Percentiles rank a stretch among this genome's conserved stretches.
phyloP scores from a whole-genome alignment of 2,329 filamentous ascomycete genomes.

The Phialophora expanda region DNA sequence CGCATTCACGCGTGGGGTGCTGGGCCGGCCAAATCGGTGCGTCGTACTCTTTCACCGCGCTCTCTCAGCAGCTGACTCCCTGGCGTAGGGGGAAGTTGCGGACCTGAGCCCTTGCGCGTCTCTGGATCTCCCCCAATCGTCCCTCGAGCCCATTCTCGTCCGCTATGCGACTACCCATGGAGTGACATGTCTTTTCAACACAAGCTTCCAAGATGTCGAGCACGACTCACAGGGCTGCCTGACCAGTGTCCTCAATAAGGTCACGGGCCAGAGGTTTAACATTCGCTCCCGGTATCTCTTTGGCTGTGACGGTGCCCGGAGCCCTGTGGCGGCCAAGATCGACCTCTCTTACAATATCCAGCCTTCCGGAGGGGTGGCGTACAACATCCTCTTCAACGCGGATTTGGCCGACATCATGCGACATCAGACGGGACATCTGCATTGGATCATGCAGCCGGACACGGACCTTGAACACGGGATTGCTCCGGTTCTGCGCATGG shows the following conservation, averaged over 20 bases:
- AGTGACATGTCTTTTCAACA: conserved; percentile 49
- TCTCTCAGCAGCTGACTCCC: background rate
- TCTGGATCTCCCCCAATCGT: conserved; percentile 51
- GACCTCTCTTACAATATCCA: conserved; percentile 53
- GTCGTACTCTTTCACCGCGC: background rate
- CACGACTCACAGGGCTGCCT: conserved; percentile 39
- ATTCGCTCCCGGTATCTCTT: conserved; percentile 63
- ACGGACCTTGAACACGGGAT: conserved; percentile 58
- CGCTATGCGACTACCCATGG: conserved; percentile 46
- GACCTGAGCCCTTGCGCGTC: conserved; percentile 49
- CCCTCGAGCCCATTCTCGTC: conserved; percentile 51
- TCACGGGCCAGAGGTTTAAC: conserved; percentile 48
- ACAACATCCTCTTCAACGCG: conserved; percentile 56
- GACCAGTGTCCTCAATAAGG: conserved; percentile 47
- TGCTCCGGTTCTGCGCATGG: conserved; percentile 61
- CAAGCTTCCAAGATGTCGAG: conserved; percentile 41
- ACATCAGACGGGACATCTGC: conserved; percentile 61
- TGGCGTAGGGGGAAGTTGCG: conserved; percentile 46
- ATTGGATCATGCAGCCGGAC: conserved; percentile 65
- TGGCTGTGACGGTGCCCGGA: conserved; percentile 61
- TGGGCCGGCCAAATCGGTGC: conserved; percentile 45
- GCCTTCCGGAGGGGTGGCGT: conserved; percentile 55
- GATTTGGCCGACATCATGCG: conserved; percentile 59
- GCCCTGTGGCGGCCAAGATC: conserved; percentile 54
- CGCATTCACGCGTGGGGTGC: conserved; percentile 51